Evolutionary conservation across 2,329 filamentous ascomycete genomes (phyloP).

Genomic region (Epichloe coenophiala): DNA sequence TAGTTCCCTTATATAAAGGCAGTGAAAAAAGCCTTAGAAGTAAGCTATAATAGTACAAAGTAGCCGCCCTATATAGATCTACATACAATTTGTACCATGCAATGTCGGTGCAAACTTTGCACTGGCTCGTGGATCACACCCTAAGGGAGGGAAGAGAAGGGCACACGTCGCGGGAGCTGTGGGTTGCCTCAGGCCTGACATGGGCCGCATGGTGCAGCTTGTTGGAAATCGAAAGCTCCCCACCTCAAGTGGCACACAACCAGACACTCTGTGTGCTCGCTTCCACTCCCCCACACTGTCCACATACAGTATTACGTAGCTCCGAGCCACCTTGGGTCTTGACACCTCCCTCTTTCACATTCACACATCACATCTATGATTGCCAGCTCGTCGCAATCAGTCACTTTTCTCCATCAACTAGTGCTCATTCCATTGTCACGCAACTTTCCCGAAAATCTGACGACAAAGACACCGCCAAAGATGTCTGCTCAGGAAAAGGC

Average conservation of each 20-base stretch:
- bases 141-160: neutral
- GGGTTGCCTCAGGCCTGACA: no score
- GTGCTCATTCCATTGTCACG: neutral
- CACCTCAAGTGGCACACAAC: neutral
- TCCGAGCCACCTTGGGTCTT: conserved; percentile 3
- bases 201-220: no score
- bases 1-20: no score
- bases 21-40: no score
- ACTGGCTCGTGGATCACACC: no score
- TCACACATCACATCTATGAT: neutral
- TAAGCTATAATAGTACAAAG: no score
- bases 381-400: neutral
- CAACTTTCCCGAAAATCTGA: conserved; percentile 7
- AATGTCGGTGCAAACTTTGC: no score
- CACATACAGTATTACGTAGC: conserved; percentile 4
- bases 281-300: conserved; percentile 12
- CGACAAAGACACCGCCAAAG: conserved; percentile 18
- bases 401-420: conserved; percentile 8
- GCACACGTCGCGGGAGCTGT: no score
- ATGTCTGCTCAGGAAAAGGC: conserved; percentile 67
- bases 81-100: no score
- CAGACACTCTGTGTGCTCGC: conserved; percentile 2
- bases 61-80: no score
- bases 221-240: no score
- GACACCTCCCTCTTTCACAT: conserved; percentile 4